Conservation (phyloP, 148 eudicot species). For the Selenicereus undatus region DNA sequence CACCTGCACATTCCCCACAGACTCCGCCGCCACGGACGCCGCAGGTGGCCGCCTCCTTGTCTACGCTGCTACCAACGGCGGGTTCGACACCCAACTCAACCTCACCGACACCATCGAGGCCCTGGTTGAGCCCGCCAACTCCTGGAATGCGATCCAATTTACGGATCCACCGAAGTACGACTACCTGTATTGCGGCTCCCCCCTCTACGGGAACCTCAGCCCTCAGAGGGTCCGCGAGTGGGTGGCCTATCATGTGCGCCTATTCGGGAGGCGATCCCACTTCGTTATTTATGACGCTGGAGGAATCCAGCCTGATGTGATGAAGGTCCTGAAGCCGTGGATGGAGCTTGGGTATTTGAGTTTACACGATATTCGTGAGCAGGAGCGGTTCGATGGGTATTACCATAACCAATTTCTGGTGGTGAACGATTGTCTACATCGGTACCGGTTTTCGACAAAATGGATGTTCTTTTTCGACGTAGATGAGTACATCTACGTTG, state of each 20-base stretch:
- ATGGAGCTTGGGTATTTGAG: conserved; percentile 65
- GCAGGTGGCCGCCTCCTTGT: conserved; percentile 45
- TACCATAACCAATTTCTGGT: conserved; percentile 72
- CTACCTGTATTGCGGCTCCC: conserved; percentile 65
- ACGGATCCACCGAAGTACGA: conserved; percentile 51
- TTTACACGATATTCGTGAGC: conserved; percentile 57
- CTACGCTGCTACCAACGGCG: conserved; percentile 47
- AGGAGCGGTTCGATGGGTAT: conserved; percentile 74
- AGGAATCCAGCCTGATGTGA: conserved; percentile 48
- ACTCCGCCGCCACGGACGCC: conserved; percentile 23
- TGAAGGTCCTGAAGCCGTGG: conserved; percentile 64
- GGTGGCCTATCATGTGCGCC: conserved; percentile 56
- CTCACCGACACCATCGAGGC: conserved; percentile 41
- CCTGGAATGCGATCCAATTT: conserved; percentile 19
- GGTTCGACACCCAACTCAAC: conserved; percentile 30
- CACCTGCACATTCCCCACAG: conserved; percentile 59
- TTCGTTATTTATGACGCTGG: conserved; percentile 76
- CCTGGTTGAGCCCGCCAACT: conserved; percentile 31
- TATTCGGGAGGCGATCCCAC: conserved; percentile 57
- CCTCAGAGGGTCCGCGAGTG: conserved; percentile 72
- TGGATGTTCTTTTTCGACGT: conserved; percentile 83
- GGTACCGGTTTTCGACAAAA: conserved; percentile 49
- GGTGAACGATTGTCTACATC: conserved; percentile 72
- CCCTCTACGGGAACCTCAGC: conserved; percentile 52
- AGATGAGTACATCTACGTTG: conserved; percentile 58